These are phyloP conservation scores for Backusella psychrophila DNA, from an alignment of 192 early-diverging fungal genomes.

Conservation along the genomic window DNA sequence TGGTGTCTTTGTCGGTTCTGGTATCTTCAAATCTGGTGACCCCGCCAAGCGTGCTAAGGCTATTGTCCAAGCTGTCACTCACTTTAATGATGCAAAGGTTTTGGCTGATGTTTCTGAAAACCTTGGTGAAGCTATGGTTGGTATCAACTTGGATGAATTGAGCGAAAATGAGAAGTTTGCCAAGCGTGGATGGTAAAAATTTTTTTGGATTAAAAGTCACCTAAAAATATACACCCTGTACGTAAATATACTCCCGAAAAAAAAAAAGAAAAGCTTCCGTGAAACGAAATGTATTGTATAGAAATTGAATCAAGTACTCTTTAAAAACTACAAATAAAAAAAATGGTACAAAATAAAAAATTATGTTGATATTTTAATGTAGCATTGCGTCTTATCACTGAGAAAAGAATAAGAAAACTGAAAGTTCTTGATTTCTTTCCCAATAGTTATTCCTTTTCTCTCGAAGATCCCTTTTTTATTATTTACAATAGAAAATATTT, in stretches of 20 bases:
- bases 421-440: not conserved
- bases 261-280: not conserved
- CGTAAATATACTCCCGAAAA: not conserved
- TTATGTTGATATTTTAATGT: not conserved
- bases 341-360: not conserved
- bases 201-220: not conserved
- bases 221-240: not conserved
- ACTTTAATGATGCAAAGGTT: slow-evolving; percentile 88
- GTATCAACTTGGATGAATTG: slow-evolving; percentile 81
- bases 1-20: slow-evolving; percentile 97
- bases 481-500: not conserved
- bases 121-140: slow-evolving; percentile 97
- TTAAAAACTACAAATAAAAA: not conserved
- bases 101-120: slow-evolving; percentile 88
- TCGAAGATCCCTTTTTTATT: not conserved
- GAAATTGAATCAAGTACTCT: slow-evolving; percentile 1
- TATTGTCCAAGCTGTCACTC: slow-evolving; percentile 93
- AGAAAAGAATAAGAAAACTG: not conserved
- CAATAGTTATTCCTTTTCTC: not conserved
- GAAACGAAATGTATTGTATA: slow-evolving; percentile 5
- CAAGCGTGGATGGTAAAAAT: slow-evolving; percentile 24
- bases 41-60: slow-evolving; percentile 93
- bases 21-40: slow-evolving; percentile 95
- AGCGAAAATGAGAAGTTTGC: slow-evolving; percentile 32
- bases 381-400: not conserved